A percentile compares a stretch with the other conserved stretches of the same genome.
Evolutionary conservation across 2,329 filamentous ascomycete genomes (phyloP).

Genomic region (Ascocoryne sarcoides): DNA sequence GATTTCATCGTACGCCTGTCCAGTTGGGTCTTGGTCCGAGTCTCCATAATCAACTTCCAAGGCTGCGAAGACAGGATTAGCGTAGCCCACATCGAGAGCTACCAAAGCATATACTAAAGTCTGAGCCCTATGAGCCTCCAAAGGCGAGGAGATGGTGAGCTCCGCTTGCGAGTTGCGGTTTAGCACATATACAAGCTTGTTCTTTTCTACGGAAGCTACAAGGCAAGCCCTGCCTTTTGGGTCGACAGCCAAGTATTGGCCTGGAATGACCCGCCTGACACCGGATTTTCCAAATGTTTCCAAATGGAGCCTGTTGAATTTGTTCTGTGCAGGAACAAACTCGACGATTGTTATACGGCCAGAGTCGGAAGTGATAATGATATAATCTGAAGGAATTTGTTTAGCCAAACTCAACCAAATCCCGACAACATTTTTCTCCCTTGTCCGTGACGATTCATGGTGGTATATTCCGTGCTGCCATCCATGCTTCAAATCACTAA

Average conservation of each 20-base stretch:
- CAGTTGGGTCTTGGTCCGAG: constrained; percentile 82
- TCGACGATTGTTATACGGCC: constrained; percentile 91
- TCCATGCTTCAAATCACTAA: constrained; percentile 63
- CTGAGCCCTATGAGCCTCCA: constrained; percentile 91
- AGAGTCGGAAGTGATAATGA: constrained; percentile 92
- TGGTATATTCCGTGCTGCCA: constrained; percentile 36
- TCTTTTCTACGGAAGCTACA: constrained; percentile 93
- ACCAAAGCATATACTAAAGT: constrained; percentile 83
- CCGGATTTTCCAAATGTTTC: constrained; percentile 99
- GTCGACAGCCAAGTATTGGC: constrained; percentile 91
- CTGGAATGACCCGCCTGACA: constrained; percentile 83
- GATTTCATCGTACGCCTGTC: constrained; percentile 68
- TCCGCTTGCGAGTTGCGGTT: constrained; percentile 93
- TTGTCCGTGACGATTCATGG: constrained; percentile 22
- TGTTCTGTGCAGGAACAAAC: constrained; percentile 78
- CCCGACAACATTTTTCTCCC: constrained; percentile 9
- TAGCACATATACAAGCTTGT: constrained; percentile 97
- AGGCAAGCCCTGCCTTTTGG: constrained; percentile 93
- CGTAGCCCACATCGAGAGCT: constrained; percentile 89
- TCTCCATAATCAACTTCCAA: constrained; percentile 91
- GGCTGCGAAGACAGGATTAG: constrained; percentile 92
- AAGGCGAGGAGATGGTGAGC: constrained; percentile 90
- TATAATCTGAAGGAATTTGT: constrained; percentile 60
- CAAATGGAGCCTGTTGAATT: constrained; percentile 80
- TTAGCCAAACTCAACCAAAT: constrained; percentile 18